These are phyloP conservation scores for Solanum pennellii DNA, from an alignment of 257 asterid genomes.

Conservation along the genomic window DNA sequence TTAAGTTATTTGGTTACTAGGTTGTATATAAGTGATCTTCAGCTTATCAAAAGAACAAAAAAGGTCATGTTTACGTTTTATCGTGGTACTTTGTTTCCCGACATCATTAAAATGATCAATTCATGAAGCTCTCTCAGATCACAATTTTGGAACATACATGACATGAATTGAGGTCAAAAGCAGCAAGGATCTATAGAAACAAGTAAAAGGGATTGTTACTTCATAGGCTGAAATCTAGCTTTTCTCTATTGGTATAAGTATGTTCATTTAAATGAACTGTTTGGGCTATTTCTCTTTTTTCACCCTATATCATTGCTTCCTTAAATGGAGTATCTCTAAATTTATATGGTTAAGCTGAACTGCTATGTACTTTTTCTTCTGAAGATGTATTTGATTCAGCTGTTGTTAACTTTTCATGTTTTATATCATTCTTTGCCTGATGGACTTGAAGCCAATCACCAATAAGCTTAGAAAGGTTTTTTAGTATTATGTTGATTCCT, in stretches of 20 bases:
- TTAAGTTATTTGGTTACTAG: background rate
- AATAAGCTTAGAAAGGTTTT: background rate
- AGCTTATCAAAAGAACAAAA: background rate
- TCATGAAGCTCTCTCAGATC: background rate
- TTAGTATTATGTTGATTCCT: background rate
- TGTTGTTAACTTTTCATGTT: background rate
- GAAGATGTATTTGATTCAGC: background rate
- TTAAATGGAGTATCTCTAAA: background rate
- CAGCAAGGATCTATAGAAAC: background rate
- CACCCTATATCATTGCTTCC: background rate
- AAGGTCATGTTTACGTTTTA: background rate
- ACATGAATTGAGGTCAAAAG: background rate
- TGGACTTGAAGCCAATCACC: background rate
- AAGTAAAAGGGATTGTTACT: background rate
- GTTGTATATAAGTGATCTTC: background rate
- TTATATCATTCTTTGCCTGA: background rate
- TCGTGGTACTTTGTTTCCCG: background rate
- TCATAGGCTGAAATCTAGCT: background rate
- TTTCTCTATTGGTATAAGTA: background rate
- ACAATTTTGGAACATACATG: background rate
- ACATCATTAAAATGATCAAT: background rate
- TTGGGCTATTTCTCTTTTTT: background rate
- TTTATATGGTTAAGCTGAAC: background rate
- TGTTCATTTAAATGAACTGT: background rate
- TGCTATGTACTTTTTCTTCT: background rate